Evolutionary conservation across 2,329 filamentous ascomycete species (phyloP).

Genomic region (Trichoderma koningiopsis): DNA sequence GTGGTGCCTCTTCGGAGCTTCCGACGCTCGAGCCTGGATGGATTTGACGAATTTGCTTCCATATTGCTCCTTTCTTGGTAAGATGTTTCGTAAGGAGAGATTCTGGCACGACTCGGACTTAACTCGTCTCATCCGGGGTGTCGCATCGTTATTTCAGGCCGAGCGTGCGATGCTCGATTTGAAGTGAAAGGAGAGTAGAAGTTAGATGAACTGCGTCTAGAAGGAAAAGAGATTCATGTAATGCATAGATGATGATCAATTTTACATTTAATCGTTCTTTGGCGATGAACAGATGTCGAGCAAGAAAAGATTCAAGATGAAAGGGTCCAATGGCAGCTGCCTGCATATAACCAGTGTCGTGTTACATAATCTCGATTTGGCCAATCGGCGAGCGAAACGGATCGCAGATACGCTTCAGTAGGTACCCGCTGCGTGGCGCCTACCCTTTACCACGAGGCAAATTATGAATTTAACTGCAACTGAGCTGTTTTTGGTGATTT

Average conservation of each 20-base stretch:
- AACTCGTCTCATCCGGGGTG: not conserved
- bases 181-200: not conserved
- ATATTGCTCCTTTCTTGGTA: not conserved
- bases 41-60: not conserved
- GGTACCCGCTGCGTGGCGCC: not conserved
- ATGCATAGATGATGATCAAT: not conserved
- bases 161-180: not conserved
- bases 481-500: not conserved
- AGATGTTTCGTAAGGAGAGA: too few species aligned
- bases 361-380: not conserved
- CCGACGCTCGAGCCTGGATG: not conserved
- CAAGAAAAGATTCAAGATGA: not conserved
- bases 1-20: conserved; percentile 14
- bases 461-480: not conserved
- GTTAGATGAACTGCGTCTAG: too few species aligned
- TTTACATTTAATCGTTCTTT: not conserved
- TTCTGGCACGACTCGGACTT: not conserved
- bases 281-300: not conserved
- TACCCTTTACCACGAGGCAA: not conserved
- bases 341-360: not conserved
- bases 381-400: not conserved
- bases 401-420: not conserved
- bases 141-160: not conserved
- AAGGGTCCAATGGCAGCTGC: not conserved
- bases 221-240: not conserved